Evolutionary conservation across 768 basidiomycete genomes (phyloP).

Genomic region (Tylopilus intermedius): DNA sequence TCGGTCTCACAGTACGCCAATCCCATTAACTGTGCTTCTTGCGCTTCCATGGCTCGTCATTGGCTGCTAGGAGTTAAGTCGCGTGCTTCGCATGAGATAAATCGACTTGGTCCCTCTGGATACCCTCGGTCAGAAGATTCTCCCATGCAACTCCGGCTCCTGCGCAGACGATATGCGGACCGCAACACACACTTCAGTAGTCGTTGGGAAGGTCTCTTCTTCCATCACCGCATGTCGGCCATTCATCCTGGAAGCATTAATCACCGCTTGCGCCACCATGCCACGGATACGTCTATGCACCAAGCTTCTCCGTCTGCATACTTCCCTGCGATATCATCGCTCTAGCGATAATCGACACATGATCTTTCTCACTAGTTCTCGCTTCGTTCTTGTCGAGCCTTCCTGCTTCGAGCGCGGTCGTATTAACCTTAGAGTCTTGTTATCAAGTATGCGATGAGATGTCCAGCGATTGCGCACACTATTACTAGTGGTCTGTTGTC

Average conservation of each 20-base stretch:
- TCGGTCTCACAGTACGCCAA: slow-evolving; percentile 25
- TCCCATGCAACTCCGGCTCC: slow-evolving; percentile 25
- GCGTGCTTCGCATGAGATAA: slow-evolving; percentile 20
- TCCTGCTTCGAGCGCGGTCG: slow-evolving; percentile 3
- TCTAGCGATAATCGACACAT: slow-evolving; percentile 9
- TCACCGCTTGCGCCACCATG: slow-evolving; percentile 29
- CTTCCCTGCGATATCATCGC: slow-evolving; percentile 29
- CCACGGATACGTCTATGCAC: slow-evolving; percentile 16
- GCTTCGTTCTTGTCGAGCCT: slow-evolving; percentile 16
- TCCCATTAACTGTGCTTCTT: slow-evolving; percentile 20
- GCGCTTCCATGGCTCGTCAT: slow-evolving; percentile 13
- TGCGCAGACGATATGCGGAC: slow-evolving; percentile 7
- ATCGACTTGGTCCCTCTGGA: slow-evolving; percentile 3
- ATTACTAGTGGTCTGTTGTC: background rate
- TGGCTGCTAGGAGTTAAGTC: slow-evolving; percentile 14
- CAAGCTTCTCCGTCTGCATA: slow-evolving; percentile 19
- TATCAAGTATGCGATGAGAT: background rate
- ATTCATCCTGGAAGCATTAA: slow-evolving; percentile 26
- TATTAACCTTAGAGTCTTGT: background rate
- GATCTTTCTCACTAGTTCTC: slow-evolving; percentile 1
- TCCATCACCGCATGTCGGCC: slow-evolving; percentile 22
- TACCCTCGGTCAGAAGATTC: slow-evolving; percentile 13
- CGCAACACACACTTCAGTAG: background rate
- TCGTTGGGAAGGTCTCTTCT: slow-evolving; percentile 17
- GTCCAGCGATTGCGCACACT: background rate